A percentile compares a stretch with the other conserved stretches of the same genome.
These are phyloP conservation scores for Trichoderma cornu-damae DNA, from an alignment of 2,329 filamentous ascomycete species.

Conservation along the genomic window DNA sequence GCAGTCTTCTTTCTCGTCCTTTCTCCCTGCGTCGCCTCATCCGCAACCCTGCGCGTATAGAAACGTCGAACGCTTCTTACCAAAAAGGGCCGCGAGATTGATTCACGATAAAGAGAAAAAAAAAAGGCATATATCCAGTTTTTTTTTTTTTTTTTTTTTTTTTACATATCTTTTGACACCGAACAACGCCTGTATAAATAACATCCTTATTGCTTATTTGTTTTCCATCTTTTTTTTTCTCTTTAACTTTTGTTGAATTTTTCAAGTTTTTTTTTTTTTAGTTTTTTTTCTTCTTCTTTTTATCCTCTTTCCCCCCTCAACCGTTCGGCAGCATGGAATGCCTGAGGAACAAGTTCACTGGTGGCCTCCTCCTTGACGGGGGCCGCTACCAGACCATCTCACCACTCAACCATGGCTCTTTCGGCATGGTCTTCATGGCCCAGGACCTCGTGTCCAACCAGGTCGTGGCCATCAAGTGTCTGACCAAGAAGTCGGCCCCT, in stretches of 20 bases:
- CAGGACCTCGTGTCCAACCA: slow-evolving; percentile 71
- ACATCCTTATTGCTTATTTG: slow-evolving; percentile 13
- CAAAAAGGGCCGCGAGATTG: slow-evolving; percentile 8
- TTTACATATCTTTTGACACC: slow-evolving; percentile 17
- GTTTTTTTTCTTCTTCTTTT: slow-evolving; percentile 9
- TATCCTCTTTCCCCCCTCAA: slow-evolving; percentile 16
- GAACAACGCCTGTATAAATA: slow-evolving; percentile 29
- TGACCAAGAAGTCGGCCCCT: slow-evolving; percentile 72
- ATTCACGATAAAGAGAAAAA: slow-evolving; percentile 12
- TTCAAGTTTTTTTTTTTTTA: slow-evolving; percentile 13
- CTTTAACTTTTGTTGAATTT: slow-evolving; percentile 21
- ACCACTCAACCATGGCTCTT: slow-evolving; percentile 96
- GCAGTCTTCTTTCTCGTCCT: slow-evolving; percentile 18
- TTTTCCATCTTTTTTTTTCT: slow-evolving; percentile 10
- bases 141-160: too few relatives aligned
- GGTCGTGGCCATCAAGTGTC: slow-evolving; percentile 89
- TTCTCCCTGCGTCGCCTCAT: not conserved
- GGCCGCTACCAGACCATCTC: slow-evolving; percentile 84
- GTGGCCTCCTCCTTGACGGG: slow-evolving; percentile 72
- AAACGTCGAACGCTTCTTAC: slow-evolving; percentile 14
- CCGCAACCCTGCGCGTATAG: slow-evolving; percentile 8
- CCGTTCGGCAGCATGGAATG: slow-evolving; percentile 61
- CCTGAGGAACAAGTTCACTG: slow-evolving; percentile 74
- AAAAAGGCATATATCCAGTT: slow-evolving; percentile 20
- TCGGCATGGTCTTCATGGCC: slow-evolving; percentile 96